phyloP scores from a whole-genome alignment of 139 green algal species.

The Chlorella sorokiniana region DNA sequence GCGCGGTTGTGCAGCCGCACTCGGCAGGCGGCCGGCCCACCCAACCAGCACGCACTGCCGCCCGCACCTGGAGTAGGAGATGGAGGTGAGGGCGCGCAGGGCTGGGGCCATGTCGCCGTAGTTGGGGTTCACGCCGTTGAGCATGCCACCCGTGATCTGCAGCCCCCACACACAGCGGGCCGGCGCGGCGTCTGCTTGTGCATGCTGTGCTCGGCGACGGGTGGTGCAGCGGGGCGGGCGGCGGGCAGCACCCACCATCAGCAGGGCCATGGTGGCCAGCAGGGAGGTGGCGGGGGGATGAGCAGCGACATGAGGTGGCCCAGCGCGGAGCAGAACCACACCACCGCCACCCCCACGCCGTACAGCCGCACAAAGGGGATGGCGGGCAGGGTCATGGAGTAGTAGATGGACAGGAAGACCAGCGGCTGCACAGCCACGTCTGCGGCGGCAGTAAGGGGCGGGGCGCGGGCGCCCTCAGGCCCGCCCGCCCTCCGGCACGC shows the following conservation, averaged over 20 bases:
- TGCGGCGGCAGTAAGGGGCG: too few relatives aligned
- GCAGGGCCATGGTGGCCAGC: constrained; percentile 48
- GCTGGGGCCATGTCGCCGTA: constrained; percentile 35
- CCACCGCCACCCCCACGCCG: constrained; percentile 47
- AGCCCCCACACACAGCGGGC: too few relatives aligned
- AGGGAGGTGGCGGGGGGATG: constrained; percentile 48
- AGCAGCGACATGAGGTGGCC: constrained; percentile 37
- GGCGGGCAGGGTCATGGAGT: constrained; percentile 54
- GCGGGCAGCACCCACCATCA: constrained; percentile 31
- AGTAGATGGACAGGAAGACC: constrained; percentile 62
- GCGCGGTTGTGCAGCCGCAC: too few relatives aligned
- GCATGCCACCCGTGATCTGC: constrained; percentile 45
- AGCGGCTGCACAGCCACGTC: constrained; percentile 49
- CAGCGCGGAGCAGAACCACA: constrained; percentile 43
- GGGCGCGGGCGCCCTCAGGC: too few relatives aligned
- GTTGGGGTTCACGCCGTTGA: constrained; percentile 58
- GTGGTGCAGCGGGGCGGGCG: neutral
- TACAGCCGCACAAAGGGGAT: constrained; percentile 51
- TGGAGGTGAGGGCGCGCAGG: constrained; percentile 42
- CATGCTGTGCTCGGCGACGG: too few relatives aligned
- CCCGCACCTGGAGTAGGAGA: constrained; percentile 35
- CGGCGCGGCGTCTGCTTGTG: too few relatives aligned
- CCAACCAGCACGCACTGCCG: neutral
- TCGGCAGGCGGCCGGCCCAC: too few relatives aligned
- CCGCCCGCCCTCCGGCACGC: too few relatives aligned